Base-by-base conservation (phyloP, 2,329 filamentous ascomycete species). In the Penicillium sp. region DNA sequence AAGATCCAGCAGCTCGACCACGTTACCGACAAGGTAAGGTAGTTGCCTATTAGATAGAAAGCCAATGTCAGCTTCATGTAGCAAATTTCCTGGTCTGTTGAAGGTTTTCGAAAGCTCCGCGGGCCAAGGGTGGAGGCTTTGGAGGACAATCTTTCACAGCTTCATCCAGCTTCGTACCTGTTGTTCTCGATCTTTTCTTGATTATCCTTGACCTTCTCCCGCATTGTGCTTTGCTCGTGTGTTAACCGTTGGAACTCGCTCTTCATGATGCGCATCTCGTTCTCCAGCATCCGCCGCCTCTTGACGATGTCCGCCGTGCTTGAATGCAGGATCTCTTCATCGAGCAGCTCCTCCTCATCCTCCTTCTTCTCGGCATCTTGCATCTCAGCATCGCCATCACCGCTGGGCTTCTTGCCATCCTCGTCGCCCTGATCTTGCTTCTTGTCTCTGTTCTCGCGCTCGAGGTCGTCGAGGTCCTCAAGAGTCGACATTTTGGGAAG, bases 141-240 rank as follows among this genome's bases (percentile, higher is more conserved):
- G 26, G 42, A 40, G 54, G 43, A 19, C n/a, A 37, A 11, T 30
- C 35, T n/a, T 37, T 35, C 57, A 49, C 43, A 43, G 30, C 11
- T 42, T 51, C 45, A 52, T 37, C 26, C 40, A 35, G 46, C 58
- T 52, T 26, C 70, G 55, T 82, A 96, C 93, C 93, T 87, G 83
- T 99, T 99, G 81, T 99, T 98, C 69, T 96, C 93, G 73, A 99
- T 99, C 87, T 99, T 99, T 70, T 99, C 96, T 73, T 92, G 82
- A 75, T 99, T 99, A 77, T 99, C 95, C 85, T 97, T 98, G 79
- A 99, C 98, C 84, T 97, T 98, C 79, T 98, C 94, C 60, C 89
- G 88, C 95, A 99, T 99, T 52, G 92, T 89, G 53, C 90, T 88
- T 82, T 97, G 97, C 81, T 99, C 95, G 73, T 99, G 95, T 72